Conservation (phyloP, 2,329 filamentous ascomycete genomes). For the Nemania sp. region DNA sequence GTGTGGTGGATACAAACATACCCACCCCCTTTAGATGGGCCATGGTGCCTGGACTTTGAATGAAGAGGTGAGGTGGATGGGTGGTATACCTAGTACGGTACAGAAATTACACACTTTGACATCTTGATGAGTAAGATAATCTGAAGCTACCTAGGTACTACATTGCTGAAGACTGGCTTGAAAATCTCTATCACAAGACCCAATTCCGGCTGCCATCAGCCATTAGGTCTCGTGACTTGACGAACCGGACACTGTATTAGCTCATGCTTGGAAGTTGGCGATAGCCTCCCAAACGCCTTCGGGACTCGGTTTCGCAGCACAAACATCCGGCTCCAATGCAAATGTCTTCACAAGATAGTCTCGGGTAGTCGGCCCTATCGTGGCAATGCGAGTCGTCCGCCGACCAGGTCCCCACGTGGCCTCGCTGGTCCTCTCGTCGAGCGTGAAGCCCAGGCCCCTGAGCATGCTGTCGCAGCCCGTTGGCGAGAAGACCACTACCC, state of each 20-base stretch:
- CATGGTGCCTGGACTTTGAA: too few relatives aligned
- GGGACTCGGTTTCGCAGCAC: conserved; percentile 79
- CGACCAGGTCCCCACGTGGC: conserved; percentile 35
- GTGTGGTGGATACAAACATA: too few relatives aligned
- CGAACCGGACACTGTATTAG: not conserved
- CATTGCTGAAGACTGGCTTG: too few relatives aligned
- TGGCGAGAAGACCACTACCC: conserved; percentile 77
- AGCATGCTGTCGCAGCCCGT: conserved; percentile 67
- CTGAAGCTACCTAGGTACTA: too few relatives aligned
- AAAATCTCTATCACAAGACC: too few relatives aligned
- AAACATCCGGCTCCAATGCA: conserved; percentile 74
- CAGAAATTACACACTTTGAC: too few relatives aligned
- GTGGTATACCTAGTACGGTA: too few relatives aligned
- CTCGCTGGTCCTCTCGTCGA: conserved; percentile 53
- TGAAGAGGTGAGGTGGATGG: too few relatives aligned
- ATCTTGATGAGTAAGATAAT: too few relatives aligned
- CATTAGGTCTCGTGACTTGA: too few relatives aligned
- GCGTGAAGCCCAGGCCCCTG: conserved; percentile 51
- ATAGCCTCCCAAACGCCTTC: conserved; percentile 78
- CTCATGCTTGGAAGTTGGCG: conserved; percentile 32
- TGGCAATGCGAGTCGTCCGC: conserved; percentile 69
- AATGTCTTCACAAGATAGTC: conserved; percentile 71
- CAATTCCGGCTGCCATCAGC: too few relatives aligned
- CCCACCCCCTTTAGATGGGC: too few relatives aligned
- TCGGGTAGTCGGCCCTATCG: conserved; percentile 91